Base-by-base conservation (phyloP, 2,329 filamentous ascomycete species). In the Cladosporium sp. region DNA sequence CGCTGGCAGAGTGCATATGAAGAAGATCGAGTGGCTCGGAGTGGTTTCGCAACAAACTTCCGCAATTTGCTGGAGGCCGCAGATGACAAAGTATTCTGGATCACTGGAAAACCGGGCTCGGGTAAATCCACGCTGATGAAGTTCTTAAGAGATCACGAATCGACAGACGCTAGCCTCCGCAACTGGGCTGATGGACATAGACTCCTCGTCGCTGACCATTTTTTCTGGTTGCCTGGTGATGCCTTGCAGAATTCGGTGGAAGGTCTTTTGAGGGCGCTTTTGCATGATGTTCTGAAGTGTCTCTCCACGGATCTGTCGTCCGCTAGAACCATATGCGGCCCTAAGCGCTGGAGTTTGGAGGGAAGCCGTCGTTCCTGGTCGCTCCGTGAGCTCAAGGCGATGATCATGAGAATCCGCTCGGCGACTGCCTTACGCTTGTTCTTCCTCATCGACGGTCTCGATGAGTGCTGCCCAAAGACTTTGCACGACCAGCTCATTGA, bases 31-130 rank as follows among this genome's bases (percentile, higher is more conserved):
- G 16, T 18, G 16, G 16, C 16, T 18, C 16, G 16, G 16, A 18
- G 16, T 18, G 16, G 16, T 18, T 18, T 18, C 16, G 16, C 16
- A 18, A 18, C 16, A 18, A 18, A 18, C 16, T 18, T 18, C 16
- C 16, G 16, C 16, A 18, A 18, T 18, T 18, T 2, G 16, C 16
- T 18, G 16, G 16, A 18, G 16, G 16, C 16, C 16, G 16, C 16
- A 34, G 33, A 13, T 34, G 33, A 13, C 6, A 48, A 43, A 19
- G 45, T 57, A 5, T 41, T 57, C 7, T 55, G 55, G 55, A 50
- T 57, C 43, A 57, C 52, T 34, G 55, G 55, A 1, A 57, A 57
- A 31, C 55, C 55, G 6, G 55, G 53, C 16, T 35, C 55, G 11
- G 55, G 55, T 2, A 57, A 57, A 38, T 57, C 55, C 3, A 55